Percentiles rank a stretch among this genome's conserved stretches.
These are phyloP conservation scores for Syncephalastrum sp. DNA, from an alignment of 371 early-diverging fungal species.

Conservation along the genomic window DNA sequence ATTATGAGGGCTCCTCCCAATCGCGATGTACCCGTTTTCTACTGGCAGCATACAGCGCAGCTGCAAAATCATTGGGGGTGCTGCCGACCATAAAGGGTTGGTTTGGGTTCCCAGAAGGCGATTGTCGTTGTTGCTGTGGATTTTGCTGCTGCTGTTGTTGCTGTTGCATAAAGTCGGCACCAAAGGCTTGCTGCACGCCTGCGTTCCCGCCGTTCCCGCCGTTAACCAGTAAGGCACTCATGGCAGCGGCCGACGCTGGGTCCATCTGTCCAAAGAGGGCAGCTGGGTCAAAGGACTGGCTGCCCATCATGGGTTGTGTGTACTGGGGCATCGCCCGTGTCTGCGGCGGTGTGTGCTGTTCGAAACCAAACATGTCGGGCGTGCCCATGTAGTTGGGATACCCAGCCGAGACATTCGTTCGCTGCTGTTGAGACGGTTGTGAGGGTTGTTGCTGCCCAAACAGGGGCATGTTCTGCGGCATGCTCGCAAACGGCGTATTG, in stretches of 20 bases:
- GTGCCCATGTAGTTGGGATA: no score
- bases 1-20: constrained; percentile 16
- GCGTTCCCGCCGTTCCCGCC: constrained; percentile 1
- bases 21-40: constrained; percentile 20
- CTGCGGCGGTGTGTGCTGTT: no score
- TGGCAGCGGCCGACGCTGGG: constrained; percentile 8
- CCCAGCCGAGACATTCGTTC: no score
- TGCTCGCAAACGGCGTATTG: constrained; percentile 8
- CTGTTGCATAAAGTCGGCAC: background rate
- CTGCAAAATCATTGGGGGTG: constrained; percentile 10
- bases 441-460: no score
- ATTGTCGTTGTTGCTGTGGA: constrained; percentile 2
- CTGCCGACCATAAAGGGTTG: background rate
- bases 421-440: no score
- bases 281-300: constrained; percentile 13
- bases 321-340: no score
- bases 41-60: constrained; percentile 18
- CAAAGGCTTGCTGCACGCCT: constrained; percentile 1
- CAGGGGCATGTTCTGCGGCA: no score
- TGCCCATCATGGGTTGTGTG: no score
- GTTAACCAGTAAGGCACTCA: constrained; percentile 14
- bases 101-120: constrained; percentile 1
- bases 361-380: no score
- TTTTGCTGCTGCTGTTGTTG: background rate
- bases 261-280: constrained; percentile 16